Percentiles rank a stretch among this genome's conserved stretches.
Conservation (phyloP, 768 basidiomycete species). For the Macrolepiota dolichaula region DNA sequence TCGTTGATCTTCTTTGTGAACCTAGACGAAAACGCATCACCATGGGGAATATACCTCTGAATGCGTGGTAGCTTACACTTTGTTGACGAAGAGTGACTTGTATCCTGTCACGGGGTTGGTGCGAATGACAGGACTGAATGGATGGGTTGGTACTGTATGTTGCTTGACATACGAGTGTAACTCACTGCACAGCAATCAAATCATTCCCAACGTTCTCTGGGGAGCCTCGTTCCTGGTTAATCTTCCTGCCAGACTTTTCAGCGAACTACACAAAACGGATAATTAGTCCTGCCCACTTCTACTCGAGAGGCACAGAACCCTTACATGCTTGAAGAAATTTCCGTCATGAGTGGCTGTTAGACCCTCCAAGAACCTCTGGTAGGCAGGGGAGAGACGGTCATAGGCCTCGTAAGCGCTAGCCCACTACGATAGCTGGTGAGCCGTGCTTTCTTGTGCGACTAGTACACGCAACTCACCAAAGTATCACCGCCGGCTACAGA, state of each 20-base stretch:
- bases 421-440: background rate
- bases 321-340: background rate
- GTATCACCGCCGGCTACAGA: conserved; percentile 39
- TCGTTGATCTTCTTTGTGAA: conserved; percentile 57
- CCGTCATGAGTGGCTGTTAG: conserved; percentile 53
- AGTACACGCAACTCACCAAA: conserved; percentile 29
- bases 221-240: conserved; percentile 37
- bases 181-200: conserved; percentile 49
- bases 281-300: no score
- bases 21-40: conserved; percentile 19
- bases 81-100: conserved; percentile 55
- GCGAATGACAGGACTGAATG: conserved; percentile 44
- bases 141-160: background rate
- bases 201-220: conserved; percentile 48
- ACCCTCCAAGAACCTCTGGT: conserved; percentile 52
- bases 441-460: background rate
- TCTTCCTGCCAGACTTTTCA: conserved; percentile 13
- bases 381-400: conserved; percentile 55
- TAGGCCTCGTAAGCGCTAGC: conserved; percentile 58
- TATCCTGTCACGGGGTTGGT: conserved; percentile 61
- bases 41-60: background rate
- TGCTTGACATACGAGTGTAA: background rate
- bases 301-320: no score
- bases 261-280: no score
- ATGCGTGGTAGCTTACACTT: conserved; percentile 26